Conservation (phyloP, 164 flowering plant genomes). For the Nymphaea thermarum region DNA sequence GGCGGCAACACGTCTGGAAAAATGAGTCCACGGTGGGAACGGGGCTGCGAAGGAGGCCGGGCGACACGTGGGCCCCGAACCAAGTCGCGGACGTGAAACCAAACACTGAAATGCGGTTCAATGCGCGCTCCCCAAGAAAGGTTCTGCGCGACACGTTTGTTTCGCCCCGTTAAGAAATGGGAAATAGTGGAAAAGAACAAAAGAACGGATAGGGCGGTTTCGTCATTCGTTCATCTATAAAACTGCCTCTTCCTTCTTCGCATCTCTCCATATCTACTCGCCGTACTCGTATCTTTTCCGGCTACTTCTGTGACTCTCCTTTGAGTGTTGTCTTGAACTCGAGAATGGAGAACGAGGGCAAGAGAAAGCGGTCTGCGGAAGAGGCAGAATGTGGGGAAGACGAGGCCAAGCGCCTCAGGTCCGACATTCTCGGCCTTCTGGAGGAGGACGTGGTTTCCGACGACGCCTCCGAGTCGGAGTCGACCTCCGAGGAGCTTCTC, state of each 20-base stretch:
- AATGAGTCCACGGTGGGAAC: background rate
- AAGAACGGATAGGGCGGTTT: no score
- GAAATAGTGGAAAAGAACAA: background rate
- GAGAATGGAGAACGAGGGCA: background rate
- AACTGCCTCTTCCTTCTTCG: background rate
- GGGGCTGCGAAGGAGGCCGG: background rate
- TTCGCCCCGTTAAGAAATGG: background rate
- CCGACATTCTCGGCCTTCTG: slow-evolving; percentile 31
- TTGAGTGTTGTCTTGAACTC: background rate
- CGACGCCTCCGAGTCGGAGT: slow-evolving; percentile 4
- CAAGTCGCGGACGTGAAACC: background rate
- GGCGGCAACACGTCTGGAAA: no score
- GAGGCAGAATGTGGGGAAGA: background rate
- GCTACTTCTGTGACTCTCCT: background rate
- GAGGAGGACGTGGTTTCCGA: slow-evolving; percentile 29
- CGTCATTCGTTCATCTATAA: background rate
- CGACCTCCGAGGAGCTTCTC: slow-evolving; percentile 30
- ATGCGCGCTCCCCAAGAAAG: background rate
- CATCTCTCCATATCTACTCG: background rate
- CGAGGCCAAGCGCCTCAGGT: slow-evolving; percentile 39
- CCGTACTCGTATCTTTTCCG: background rate
- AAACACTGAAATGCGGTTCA: background rate
- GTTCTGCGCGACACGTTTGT: background rate
- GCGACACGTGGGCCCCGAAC: background rate
- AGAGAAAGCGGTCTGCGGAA: background rate